Percentiles rank a stretch among this genome's conserved stretches.
Evolutionary conservation across 2,329 filamentous ascomycete genomes (phyloP).

Genomic region (Lachnellula subtilissima): DNA sequence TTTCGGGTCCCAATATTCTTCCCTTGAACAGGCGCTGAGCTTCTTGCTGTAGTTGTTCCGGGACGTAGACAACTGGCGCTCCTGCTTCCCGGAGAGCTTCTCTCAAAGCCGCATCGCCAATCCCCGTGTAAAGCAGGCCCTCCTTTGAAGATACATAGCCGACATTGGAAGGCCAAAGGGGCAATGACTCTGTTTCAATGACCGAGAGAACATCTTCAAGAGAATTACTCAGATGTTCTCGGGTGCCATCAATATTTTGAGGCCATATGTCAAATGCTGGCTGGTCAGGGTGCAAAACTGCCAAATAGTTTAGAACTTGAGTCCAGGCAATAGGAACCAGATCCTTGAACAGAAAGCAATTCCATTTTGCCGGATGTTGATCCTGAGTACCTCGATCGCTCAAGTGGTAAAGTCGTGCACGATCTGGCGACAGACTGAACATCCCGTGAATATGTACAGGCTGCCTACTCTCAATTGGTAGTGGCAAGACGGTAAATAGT

Average conservation of each 20-base stretch:
- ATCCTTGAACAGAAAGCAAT: conserved; percentile 26
- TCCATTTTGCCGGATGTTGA: conserved; percentile 27
- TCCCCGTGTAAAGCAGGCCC: conserved; percentile 12
- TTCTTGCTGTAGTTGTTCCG: conserved; percentile 9
- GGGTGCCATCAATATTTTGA: conserved; percentile 1
- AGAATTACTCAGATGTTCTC: conserved; percentile 11
- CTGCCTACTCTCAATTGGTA: conserved; percentile 30
- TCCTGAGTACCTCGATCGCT: conserved; percentile 23
- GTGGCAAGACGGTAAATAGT: conserved; percentile 32
- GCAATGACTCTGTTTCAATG: conserved; percentile 12
- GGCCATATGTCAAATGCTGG: conserved; percentile 20
- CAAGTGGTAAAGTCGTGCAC: conserved; percentile 26
- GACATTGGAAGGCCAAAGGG: conserved; percentile 18
- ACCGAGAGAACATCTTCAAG: conserved; percentile 13
- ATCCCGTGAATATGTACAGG: conserved; percentile 34
- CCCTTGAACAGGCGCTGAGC: conserved; percentile 10
- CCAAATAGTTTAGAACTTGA: conserved; percentile 15
- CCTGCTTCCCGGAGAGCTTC: conserved; percentile 20
- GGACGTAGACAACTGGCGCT: conserved; percentile 21
- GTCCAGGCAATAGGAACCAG: conserved; percentile 27
- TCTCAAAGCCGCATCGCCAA: conserved; percentile 8
- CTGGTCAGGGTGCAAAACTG: conserved; percentile 3
- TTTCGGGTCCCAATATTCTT: conserved; percentile 6
- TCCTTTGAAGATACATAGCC: conserved; percentile 13
- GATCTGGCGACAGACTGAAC: conserved; percentile 33